Evolutionary conservation across 495 filamentous ascomycete species (phyloP), one percentile per base, ranked within the genome.

Genomic region (Lophiotrema nucula): DNA sequence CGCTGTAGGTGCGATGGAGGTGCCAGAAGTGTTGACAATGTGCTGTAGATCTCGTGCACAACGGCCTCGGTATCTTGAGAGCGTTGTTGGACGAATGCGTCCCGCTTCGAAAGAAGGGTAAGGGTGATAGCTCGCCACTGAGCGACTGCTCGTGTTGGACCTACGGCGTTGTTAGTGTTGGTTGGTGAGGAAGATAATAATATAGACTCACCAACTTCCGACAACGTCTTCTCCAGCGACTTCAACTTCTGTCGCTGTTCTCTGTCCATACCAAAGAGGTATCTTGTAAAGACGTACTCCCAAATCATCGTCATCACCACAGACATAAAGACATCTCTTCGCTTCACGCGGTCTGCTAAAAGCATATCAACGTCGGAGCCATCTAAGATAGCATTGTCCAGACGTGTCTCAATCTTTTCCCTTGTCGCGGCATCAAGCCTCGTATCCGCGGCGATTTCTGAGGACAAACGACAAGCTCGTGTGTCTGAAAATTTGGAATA

Each of bases 221-320:
- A 73, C n/a, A 98, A 78, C 47, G 85, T 83, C 74, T 93, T 95
- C 74, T 98, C 93, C 15, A 97, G 82, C 6, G 83, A 82, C 74
- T 97, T 95, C 68, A 98, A 87, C 68, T 95, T 96, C 72, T 97
- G 92, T 23, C 95, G 87, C 68, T 98, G 92, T 68, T 96, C 93
- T 47, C 90, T 82, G 73, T 97, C 92, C 89, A 97, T 93, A 59
- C 95, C 93, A 67, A 98, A 97, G 31, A 98, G 83, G 68, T 97
- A 98, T 53, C 95, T 86, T 11, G 91, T 95, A 72, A 98, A 98
- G 68, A 98, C 85, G 67, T 88, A 96, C 69, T 97, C 92, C 90
- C 90, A 97, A 31, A 97, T 83, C 89, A 98, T 95, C 41, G 85
- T 91, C 90, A 97, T 97, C 60, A 90, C 86, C 62, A 97, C 88